phyloP scores from a whole-genome alignment of 257 asterid genomes.

The Primulina tabacum region DNA sequence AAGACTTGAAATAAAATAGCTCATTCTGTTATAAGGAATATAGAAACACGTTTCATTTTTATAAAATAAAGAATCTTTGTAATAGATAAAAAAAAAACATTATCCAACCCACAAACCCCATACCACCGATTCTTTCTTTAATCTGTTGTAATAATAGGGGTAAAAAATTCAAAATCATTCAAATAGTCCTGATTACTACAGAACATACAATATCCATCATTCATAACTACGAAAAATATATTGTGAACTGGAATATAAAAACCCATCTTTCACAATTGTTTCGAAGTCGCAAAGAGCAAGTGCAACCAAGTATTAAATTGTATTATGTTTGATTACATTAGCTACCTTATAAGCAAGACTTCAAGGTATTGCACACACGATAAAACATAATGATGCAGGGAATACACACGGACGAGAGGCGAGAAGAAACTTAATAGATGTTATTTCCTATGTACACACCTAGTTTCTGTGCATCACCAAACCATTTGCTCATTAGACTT shows the following conservation, averaged over 20 bases:
- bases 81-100: neutral
- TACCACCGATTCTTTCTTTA: neutral
- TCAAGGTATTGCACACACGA: neutral
- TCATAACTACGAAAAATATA: neutral
- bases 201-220: neutral
- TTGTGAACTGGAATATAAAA: neutral
- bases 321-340: conserved; percentile 5
- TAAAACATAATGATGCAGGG: neutral
- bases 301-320: neutral
- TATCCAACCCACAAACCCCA: neutral
- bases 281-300: neutral
- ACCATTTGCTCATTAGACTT: conserved; percentile 96
- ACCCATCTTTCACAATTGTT: neutral
- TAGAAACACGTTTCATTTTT: neutral
- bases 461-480: conserved; percentile 94
- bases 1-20: no score
- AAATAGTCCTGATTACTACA: neutral
- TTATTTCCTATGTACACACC: conserved; percentile 41
- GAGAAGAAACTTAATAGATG: conserved; percentile 15
- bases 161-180: no score
- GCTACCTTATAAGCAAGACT: neutral
- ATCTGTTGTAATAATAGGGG: neutral
- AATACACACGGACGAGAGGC: neutral
- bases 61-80: no score
- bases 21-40: neutral